phyloP scores from a whole-genome alignment of 1,139 yeast genomes.

The Spathaspora sp. region DNA sequence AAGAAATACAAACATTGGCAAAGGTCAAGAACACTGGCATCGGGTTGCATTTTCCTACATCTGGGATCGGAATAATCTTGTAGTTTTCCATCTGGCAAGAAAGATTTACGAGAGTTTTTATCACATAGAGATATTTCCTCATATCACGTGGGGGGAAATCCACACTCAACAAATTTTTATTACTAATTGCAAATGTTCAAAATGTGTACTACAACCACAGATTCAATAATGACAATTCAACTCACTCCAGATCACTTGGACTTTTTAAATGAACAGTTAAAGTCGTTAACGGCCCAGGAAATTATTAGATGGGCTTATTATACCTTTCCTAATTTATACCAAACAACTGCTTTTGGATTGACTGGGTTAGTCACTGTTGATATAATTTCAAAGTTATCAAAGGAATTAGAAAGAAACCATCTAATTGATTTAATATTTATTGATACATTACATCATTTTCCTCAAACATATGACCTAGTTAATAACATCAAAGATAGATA shows the following conservation, averaged over 20 bases:
- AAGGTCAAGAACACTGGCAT: too few relatives aligned
- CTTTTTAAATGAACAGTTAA: constrained; percentile 63
- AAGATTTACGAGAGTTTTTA: background rate
- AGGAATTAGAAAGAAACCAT: constrained; percentile 20
- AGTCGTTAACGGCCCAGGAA: constrained; percentile 61
- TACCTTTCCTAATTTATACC: constrained; percentile 80
- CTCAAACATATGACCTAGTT: constrained; percentile 83
- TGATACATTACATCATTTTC: constrained; percentile 91
- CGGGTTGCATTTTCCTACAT: too few relatives aligned
- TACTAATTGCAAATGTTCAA: constrained; percentile 1
- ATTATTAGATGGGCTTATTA: constrained; percentile 78
- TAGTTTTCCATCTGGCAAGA: background rate
- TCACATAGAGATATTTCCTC: background rate
- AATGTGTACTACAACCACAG: background rate
- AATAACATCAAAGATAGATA: constrained; percentile 57
- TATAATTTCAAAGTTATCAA: constrained; percentile 61
- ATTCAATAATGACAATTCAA: constrained; percentile 8
- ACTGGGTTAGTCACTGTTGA: constrained; percentile 89
- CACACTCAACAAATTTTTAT: background rate
- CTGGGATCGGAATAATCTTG: background rate
- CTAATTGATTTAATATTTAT: constrained; percentile 78
- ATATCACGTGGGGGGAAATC: background rate
- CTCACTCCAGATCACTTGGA: constrained; percentile 48
- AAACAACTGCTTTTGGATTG: constrained; percentile 93
- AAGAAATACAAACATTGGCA: too few relatives aligned